Percentiles rank a stretch among this genome's conserved stretches.
Evolutionary conservation across 1,139 yeast species (phyloP).

Genomic region (Candida sojae): DNA sequence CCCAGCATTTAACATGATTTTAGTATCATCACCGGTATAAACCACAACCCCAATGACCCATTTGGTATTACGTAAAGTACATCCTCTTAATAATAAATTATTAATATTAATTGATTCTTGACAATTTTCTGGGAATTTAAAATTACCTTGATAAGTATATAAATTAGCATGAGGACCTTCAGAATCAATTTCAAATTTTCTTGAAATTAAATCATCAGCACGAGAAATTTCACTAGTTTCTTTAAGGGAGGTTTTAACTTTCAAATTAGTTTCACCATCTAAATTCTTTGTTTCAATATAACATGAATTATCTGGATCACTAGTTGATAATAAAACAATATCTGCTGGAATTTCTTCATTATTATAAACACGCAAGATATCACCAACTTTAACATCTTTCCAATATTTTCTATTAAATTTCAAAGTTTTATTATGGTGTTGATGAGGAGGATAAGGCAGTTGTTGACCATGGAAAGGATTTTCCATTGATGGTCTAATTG

Average conservation of each 20-base stretch:
- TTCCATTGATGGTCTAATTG: conserved; percentile 19
- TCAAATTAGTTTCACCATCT: conserved; percentile 64
- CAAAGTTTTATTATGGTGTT: conserved; percentile 20
- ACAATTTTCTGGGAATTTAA: conserved; percentile 25
- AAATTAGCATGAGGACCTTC: conserved; percentile 60
- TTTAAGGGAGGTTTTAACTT: conserved; percentile 44
- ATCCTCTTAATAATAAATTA: conserved; percentile 53
- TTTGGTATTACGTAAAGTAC: conserved; percentile 53
- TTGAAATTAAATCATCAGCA: conserved; percentile 46
- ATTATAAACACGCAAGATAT: conserved; percentile 50
- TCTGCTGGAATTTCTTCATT: conserved; percentile 65
- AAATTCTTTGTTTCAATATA: conserved; percentile 60
- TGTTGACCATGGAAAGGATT: conserved; percentile 23
- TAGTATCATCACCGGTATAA: conserved; percentile 57
- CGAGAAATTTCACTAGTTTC: conserved; percentile 26
- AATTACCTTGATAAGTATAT: conserved; percentile 57
- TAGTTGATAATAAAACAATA: conserved; percentile 49
- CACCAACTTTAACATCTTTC: conserved; percentile 60
- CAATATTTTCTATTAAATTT: conserved; percentile 43
- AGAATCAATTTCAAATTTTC: conserved; percentile 46
- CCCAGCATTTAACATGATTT: conserved; percentile 60
- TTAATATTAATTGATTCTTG: conserved; percentile 51
- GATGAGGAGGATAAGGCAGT: conserved; percentile 6
- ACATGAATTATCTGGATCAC: conserved; percentile 56
- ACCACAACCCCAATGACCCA: conserved; percentile 56